These are phyloP conservation scores for Stentor roeselii DNA, from an alignment of 73 alveolate genomes.

Conservation along the genomic window DNA sequence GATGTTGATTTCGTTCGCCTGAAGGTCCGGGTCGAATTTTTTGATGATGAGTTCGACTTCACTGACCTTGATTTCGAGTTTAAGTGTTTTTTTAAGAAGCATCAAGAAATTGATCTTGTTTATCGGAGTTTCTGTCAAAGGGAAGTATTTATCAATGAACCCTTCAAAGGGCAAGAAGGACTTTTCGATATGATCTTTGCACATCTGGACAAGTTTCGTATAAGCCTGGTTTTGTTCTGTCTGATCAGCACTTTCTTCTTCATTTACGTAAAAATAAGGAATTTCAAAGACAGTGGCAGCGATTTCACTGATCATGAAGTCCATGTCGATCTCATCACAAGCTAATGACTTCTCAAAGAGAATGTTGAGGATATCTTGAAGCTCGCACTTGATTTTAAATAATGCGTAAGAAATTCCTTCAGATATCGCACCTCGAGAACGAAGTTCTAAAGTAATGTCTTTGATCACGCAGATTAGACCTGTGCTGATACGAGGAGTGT, in stretches of 20 bases:
- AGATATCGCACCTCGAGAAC: background rate
- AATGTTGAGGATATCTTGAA: background rate
- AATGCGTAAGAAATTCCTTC: background rate
- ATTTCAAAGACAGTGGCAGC: background rate
- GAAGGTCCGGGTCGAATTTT: background rate
- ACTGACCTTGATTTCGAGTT: too few relatives aligned
- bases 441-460: background rate
- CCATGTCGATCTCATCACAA: background rate
- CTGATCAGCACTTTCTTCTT: background rate
- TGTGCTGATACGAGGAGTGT: background rate
- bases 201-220: background rate
- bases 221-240: background rate
- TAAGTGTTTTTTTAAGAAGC: background rate
- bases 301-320: slow-evolving; percentile 5
- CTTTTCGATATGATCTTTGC: background rate
- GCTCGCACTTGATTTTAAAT: background rate
- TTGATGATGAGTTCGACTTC: background rate
- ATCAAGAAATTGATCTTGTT: background rate
- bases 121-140: background rate
- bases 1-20: background rate
- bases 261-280: slow-evolving; percentile 1
- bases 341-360: background rate
- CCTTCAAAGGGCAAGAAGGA: background rate
- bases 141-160: background rate
- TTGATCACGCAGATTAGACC: background rate